Evolutionary conservation across 805 yeast species (phyloP).

Genomic region (Peterozyma xylosa): DNA sequence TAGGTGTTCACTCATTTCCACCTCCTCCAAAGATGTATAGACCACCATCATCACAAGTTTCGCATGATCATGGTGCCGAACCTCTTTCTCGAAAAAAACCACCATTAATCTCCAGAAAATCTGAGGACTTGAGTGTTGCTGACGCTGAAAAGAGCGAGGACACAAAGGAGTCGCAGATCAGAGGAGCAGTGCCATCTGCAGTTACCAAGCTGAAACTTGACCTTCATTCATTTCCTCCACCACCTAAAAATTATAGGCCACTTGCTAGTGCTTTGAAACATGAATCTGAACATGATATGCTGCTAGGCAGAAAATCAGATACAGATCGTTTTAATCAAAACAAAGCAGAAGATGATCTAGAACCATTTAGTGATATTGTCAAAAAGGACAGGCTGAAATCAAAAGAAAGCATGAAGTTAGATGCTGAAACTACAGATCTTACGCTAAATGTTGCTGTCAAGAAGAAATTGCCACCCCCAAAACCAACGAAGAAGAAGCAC

Average conservation of each 20-base stretch:
- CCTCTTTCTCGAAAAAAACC: too few relatives aligned
- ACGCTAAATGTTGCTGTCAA: background rate
- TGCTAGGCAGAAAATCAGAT: background rate
- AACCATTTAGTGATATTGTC: slow-evolving; percentile 1
- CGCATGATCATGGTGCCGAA: too few relatives aligned
- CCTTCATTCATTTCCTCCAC: slow-evolving; percentile 3
- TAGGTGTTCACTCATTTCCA: too few relatives aligned
- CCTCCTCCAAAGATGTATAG: too few relatives aligned
- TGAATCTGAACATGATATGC: background rate
- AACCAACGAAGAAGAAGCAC: slow-evolving; percentile 9
- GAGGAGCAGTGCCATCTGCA: too few relatives aligned
- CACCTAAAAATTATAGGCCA: slow-evolving; percentile 1
- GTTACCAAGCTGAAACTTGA: too few relatives aligned
- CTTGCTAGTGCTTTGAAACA: background rate
- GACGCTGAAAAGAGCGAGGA: too few relatives aligned
- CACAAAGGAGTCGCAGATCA: too few relatives aligned
- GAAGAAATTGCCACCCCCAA: slow-evolving; percentile 14
- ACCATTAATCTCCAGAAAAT: too few relatives aligned
- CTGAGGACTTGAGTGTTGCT: too few relatives aligned
- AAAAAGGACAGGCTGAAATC: background rate
- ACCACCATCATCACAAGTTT: too few relatives aligned
- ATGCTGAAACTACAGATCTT: background rate
- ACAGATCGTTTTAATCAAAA: background rate
- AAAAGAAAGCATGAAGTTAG: background rate
- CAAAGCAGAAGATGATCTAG: background rate